phyloP scores from a whole-genome alignment of 768 basidiomycete species.

The Russula compacta region DNA sequence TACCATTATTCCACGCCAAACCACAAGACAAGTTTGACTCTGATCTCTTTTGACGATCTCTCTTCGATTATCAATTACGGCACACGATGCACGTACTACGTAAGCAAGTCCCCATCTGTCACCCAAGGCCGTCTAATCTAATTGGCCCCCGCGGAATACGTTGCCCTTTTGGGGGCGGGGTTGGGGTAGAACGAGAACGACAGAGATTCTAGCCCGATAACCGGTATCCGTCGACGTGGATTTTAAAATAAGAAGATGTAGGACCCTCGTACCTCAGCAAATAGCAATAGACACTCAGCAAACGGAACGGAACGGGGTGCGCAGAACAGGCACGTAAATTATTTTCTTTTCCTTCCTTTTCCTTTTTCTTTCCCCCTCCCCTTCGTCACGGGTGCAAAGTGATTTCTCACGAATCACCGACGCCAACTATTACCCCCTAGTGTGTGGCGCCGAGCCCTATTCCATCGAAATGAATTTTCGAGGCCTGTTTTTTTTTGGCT shows the following conservation, averaged over 20 bases:
- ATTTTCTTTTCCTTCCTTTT: background rate
- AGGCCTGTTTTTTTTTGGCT: background rate
- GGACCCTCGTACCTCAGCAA: constrained; percentile 4
- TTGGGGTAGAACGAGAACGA: background rate
- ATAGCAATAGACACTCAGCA: constrained; percentile 10
- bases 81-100: background rate
- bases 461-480: background rate
- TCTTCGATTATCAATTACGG: background rate
- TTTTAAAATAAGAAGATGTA: background rate
- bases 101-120: background rate
- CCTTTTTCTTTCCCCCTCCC: background rate
- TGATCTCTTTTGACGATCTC: background rate
- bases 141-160: background rate
- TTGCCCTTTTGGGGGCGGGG: background rate
- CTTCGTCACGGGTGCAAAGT: background rate
- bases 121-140: background rate
- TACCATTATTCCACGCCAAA: too few relatives aligned
- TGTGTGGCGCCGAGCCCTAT: background rate
- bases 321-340: background rate
- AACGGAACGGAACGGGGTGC: background rate
- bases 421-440: background rate
- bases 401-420: background rate
- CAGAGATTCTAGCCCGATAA: background rate
- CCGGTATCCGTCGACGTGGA: background rate
- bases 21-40: too few relatives aligned